These are phyloP conservation scores for Phytophthora rubi DNA, from an alignment of 352 stramenopile genomes.

Conservation along the genomic window DNA sequence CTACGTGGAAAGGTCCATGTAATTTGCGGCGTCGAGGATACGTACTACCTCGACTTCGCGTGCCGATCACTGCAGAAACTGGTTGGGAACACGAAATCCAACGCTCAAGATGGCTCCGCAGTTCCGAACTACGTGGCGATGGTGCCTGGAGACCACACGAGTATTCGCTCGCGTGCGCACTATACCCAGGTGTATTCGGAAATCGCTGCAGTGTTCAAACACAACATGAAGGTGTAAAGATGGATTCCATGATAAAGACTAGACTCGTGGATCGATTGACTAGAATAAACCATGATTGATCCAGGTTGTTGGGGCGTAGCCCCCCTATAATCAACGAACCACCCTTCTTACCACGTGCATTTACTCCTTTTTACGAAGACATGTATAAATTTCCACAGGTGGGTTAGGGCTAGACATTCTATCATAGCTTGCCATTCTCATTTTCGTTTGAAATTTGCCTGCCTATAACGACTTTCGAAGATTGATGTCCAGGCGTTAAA, in stretches of 20 bases:
- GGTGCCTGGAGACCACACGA: slow-evolving; percentile 74
- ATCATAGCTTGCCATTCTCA: no score
- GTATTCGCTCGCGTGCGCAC: slow-evolving; percentile 69
- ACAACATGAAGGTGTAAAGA: slow-evolving; percentile 15
- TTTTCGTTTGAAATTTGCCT: no score
- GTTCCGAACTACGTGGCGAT: slow-evolving; percentile 75
- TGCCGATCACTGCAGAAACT: slow-evolving; percentile 66
- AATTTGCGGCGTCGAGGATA: slow-evolving; percentile 75
- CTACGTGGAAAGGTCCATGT: slow-evolving; percentile 74
- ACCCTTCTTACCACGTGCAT: no score
- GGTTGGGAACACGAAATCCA: slow-evolving; percentile 39
- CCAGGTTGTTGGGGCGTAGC: no score
- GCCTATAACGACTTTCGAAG: no score
- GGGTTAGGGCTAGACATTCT: no score
- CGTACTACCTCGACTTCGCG: slow-evolving; percentile 76
- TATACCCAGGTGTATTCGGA: slow-evolving; percentile 71
- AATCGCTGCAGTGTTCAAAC: slow-evolving; percentile 49
- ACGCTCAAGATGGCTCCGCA: slow-evolving; percentile 20
- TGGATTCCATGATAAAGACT: background rate
- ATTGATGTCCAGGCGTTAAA: no score
- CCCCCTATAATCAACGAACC: no score
- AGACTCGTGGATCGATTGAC: background rate
- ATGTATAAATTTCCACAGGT: no score
- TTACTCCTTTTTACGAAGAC: no score
- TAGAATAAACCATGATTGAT: background rate